Base-by-base conservation (phyloP, 2,329 filamentous ascomycete genomes). In the Sphaerostilbella broomeana region DNA sequence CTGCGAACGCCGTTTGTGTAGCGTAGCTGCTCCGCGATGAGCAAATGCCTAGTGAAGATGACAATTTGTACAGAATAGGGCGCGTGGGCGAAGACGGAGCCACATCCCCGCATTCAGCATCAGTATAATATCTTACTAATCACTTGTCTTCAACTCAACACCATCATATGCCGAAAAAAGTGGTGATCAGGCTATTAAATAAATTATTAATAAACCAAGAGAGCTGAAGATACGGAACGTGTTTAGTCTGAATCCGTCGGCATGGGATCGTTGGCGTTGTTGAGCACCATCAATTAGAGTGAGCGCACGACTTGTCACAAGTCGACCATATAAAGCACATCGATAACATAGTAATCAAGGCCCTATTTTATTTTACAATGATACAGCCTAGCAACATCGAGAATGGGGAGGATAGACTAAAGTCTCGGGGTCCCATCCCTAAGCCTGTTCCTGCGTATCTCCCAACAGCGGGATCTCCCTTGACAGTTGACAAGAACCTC, bases 371-470 rank as follows among this genome's bases (percentile, higher is more conserved):
- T 6, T 10, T 27, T 27, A 12, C 25, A n/a, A 49, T 50, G 48
- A 35, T 45, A 25, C 33, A 42, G 8, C 19, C 42, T 4, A 35
- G 28, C 15, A 26, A 26, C 21, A 28, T 8, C 10, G 46, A 47
- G 36, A 47, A 48, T 27, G 50, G 52, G 25, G 52, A 55, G n/a
- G 55, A 62, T 39, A 64, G 68, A 17, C 64, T 67, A 28, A 55
- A 57, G 45, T 62, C 62, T 47, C 61, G 68, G 25, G 62, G 64
- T 43, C 62, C 64, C 9, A 60, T 72, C 40, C 67, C 68, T 22
- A 65, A 62, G 47, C 69, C 70, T 9, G 63, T 65, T 22, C 71
- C 71, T 26, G 71, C 71, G 5, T 72, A 72, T 40, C 63, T 71
- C 3, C 60, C 68, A 7, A 58, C 52, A 3, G 57, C 60, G 6